Percentiles rank a stretch among this genome's conserved stretches.
Evolutionary conservation across 306 rosid species (phyloP).

Genomic region (Sicyos edulis): DNA sequence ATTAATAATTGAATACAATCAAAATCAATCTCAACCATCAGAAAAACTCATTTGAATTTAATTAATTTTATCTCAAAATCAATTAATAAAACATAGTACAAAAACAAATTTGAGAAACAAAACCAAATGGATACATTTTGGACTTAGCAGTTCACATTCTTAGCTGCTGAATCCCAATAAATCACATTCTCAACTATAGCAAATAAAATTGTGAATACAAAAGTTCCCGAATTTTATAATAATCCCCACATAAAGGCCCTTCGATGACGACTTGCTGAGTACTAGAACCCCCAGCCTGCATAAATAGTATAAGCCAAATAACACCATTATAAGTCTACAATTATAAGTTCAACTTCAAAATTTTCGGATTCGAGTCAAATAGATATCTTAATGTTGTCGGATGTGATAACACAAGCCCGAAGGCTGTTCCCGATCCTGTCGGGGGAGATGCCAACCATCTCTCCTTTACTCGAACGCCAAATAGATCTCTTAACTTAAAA

Average conservation of each 20-base stretch:
- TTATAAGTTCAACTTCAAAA: too few species aligned
- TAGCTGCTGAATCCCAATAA: not conserved
- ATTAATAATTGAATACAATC: too few species aligned
- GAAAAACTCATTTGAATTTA: too few species aligned
- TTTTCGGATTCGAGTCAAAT: too few species aligned
- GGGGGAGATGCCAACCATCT: too few species aligned
- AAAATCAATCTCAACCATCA: too few species aligned
- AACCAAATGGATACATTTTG: not conserved
- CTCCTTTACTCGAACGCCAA: too few species aligned
- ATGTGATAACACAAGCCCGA: too few species aligned
- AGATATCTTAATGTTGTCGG: too few species aligned
- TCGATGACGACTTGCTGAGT: constrained; percentile 47
- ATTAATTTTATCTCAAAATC: too few species aligned
- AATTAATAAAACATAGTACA: not conserved
- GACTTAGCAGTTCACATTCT: not conserved
- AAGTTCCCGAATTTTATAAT: constrained; percentile 70
- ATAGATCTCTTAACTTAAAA: too few species aligned
- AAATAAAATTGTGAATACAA: constrained; percentile 76
- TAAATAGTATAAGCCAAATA: constrained; percentile 2
- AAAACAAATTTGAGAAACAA: not conserved
- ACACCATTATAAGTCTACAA: not conserved
- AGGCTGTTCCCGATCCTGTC: too few species aligned
- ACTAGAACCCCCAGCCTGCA: constrained; percentile 79
- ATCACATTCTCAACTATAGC: constrained; percentile 37
- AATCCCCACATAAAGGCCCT: constrained; percentile 41